Conservation (phyloP, 495 filamentous ascomycete genomes). For the Trichoderma asperelloides region DNA sequence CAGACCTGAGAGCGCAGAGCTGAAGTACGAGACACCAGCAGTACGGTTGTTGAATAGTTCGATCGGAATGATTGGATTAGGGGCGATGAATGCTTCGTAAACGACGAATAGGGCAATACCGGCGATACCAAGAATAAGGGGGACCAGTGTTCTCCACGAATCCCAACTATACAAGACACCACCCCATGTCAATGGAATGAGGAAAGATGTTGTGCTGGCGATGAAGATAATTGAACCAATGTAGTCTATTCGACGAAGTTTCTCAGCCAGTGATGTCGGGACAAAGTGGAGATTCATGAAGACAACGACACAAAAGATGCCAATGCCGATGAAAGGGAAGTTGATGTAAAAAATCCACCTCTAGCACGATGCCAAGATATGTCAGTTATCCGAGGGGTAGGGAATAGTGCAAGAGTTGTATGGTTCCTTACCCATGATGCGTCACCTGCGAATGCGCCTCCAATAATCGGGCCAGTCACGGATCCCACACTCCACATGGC, state of each 20-base stretch:
- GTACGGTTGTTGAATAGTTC: conserved; percentile 35
- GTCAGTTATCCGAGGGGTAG: background rate
- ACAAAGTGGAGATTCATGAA: conserved; percentile 29
- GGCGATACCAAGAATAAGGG: conserved; percentile 39
- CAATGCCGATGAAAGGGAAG: conserved; percentile 32
- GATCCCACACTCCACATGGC: conserved; percentile 59
- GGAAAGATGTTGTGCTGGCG: conserved; percentile 30
- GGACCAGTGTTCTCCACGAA: conserved; percentile 42
- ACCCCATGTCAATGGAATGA: conserved; percentile 45
- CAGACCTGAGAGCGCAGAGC: conserved; percentile 40
- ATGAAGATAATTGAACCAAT: conserved; percentile 47
- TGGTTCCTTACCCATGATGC: background rate
- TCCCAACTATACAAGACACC: conserved; percentile 45
- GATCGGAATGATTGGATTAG: conserved; percentile 33
- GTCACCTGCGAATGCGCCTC: conserved; percentile 57
- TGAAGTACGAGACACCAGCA: conserved; percentile 23
- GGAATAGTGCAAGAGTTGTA: background rate
- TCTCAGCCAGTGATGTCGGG: conserved; percentile 28
- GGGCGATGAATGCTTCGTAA: conserved; percentile 40
- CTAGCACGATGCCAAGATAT: background rate
- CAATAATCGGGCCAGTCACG: conserved; percentile 58
- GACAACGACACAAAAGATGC: conserved; percentile 27
- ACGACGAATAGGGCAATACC: conserved; percentile 33
- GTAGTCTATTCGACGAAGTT: conserved; percentile 48
- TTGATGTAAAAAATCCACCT: conserved; percentile 39